Conservation (phyloP, 2,329 filamentous ascomycete genomes). For the Rhynchosporium secalis region DNA sequence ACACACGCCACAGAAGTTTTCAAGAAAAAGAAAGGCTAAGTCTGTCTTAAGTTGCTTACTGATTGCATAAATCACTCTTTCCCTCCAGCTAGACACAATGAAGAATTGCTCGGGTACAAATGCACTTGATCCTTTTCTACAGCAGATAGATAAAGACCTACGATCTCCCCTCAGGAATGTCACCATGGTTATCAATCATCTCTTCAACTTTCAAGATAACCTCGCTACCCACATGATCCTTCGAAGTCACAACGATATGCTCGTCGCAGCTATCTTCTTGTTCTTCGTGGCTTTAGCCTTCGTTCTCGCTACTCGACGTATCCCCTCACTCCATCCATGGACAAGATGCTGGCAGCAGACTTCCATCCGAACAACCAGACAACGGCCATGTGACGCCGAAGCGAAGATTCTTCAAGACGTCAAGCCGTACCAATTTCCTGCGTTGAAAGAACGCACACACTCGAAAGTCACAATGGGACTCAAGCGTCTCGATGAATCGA, state of each 20-base stretch:
- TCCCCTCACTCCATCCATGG: constrained; percentile 8
- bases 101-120: constrained; percentile 9
- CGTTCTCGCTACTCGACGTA: constrained; percentile 11
- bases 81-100: not conserved
- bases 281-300: constrained; percentile 13
- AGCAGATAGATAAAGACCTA: not conserved
- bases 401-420: constrained; percentile 24
- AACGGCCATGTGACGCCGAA: constrained; percentile 12
- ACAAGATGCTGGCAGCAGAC: constrained; percentile 7
- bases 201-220: constrained; percentile 3
- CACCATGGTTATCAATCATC: constrained; percentile 12
- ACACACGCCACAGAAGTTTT: not conserved
- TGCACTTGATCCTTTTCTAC: constrained; percentile 13
- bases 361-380: constrained; percentile 4
- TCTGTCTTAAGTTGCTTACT: constrained; percentile 4
- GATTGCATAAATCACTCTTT: not conserved
- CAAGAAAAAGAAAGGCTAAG: constrained; percentile 1
- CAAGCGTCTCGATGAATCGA: constrained; percentile 45
- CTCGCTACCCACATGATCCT: not conserved
- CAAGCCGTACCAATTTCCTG: constrained; percentile 30
- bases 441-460: constrained; percentile 26
- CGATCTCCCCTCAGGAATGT: constrained; percentile 8
- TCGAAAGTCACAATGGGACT: constrained; percentile 49
- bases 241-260: constrained; percentile 3
- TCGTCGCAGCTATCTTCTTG: constrained; percentile 11